These are phyloP conservation scores for Penicillium canariense DNA, from an alignment of 495 filamentous ascomycete genomes.

Conservation along the genomic window DNA sequence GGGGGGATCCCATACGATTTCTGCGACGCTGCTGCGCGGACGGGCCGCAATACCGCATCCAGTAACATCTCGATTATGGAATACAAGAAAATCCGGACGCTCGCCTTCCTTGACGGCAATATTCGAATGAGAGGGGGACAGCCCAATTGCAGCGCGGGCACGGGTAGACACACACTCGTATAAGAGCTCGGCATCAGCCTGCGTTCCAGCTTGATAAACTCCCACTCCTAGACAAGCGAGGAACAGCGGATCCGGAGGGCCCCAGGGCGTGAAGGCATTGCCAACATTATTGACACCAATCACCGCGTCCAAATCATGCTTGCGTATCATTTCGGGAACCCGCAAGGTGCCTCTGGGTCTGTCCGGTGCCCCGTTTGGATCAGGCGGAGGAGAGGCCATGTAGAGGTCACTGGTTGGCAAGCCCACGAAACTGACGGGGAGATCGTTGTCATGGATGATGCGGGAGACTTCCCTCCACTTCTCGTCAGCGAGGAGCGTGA, in stretches of 20 bases:
- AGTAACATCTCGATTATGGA: conserved; percentile 33
- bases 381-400: conserved; percentile 60
- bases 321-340: conserved; percentile 60
- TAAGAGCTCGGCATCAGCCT: conserved; percentile 55
- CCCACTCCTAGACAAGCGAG: conserved; percentile 64
- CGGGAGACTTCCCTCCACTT: conserved; percentile 50
- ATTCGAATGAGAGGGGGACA: conserved; percentile 4
- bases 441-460: conserved; percentile 38
- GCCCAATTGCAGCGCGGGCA: conserved; percentile 46
- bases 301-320: conserved; percentile 56
- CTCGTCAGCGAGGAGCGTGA: conserved; percentile 53
- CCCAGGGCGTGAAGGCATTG: conserved; percentile 75
- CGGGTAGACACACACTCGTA: conserved; percentile 61
- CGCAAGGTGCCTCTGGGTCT: conserved; percentile 59
- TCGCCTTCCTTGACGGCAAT: conserved; percentile 15
- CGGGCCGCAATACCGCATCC: conserved; percentile 29
- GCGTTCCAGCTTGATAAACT: conserved; percentile 65
- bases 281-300: conserved; percentile 76
- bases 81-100: conserved; percentile 26
- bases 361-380: conserved; percentile 17
- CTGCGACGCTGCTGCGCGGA: conserved; percentile 31
- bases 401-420: conserved; percentile 72
- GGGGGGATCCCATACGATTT: conserved; percentile 41
- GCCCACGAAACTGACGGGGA: conserved; percentile 68
- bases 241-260: conserved; percentile 65